A percentile compares a stretch with the other conserved stretches of the same genome.
Conservation (phyloP, 768 basidiomycete genomes). For the Hypsizygus marmoreus region DNA sequence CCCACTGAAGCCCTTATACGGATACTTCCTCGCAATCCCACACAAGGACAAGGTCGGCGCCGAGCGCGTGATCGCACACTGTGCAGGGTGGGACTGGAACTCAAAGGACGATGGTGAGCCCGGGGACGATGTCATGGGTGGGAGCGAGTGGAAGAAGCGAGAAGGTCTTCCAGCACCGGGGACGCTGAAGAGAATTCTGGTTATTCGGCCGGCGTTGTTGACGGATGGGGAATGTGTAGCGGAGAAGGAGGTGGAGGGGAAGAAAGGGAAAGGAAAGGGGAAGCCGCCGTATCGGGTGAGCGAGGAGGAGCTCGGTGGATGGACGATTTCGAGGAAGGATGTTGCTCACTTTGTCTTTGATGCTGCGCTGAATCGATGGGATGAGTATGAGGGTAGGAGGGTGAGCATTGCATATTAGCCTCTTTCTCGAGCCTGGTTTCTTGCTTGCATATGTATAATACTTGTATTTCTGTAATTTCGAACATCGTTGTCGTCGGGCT, state of each 20-base stretch:
- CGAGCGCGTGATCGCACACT: conserved; percentile 52
- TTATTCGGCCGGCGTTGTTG: conserved; percentile 60
- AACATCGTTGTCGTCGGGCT: too few relatives aligned
- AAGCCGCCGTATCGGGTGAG: conserved; percentile 41
- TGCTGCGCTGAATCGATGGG: conserved; percentile 48
- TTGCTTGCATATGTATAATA: too few relatives aligned
- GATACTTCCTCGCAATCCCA: conserved; percentile 41
- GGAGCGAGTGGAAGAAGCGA: conserved; percentile 42
- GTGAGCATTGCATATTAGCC: conserved; percentile 36
- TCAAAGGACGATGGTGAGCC: conserved; percentile 38
- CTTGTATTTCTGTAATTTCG: too few relatives aligned
- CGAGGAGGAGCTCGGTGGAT: conserved; percentile 45
- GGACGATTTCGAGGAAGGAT: conserved; percentile 62
- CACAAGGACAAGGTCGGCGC: conserved; percentile 64
- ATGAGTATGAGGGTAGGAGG: conserved; percentile 51
- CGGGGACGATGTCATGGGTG: conserved; percentile 41
- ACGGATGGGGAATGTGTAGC: conserved; percentile 56
- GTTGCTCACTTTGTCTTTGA: conserved; percentile 67
- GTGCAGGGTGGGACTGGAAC: conserved; percentile 55
- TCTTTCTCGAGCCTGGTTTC: too few relatives aligned
- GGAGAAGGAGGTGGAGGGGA: conserved; percentile 34
- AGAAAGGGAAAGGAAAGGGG: too few relatives aligned
- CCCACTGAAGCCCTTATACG: conserved; percentile 50
- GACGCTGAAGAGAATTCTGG: conserved; percentile 43
- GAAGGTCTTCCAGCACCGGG: conserved; percentile 46